These are phyloP conservation scores for Bassia scoparia DNA, from an alignment of 148 eudicot genomes.

Conservation along the genomic window DNA sequence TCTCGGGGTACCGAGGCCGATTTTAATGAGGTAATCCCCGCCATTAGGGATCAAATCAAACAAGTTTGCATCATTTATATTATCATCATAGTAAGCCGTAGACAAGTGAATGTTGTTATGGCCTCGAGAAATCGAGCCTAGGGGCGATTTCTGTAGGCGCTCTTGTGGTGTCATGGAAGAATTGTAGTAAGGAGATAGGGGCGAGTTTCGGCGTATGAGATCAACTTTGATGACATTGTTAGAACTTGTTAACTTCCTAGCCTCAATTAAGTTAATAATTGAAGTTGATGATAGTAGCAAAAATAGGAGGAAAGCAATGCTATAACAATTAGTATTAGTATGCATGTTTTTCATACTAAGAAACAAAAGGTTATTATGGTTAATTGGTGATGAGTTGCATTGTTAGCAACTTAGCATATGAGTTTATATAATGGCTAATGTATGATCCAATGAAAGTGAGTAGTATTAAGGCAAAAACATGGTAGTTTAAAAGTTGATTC, in stretches of 20 bases:
- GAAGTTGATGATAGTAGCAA: not conserved
- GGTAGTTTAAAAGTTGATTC: no score
- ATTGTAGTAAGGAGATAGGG: constrained; percentile 34
- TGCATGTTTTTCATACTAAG: not conserved
- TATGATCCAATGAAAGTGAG: no score
- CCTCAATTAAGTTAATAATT: not conserved
- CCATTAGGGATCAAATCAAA: not conserved
- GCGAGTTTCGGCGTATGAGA: constrained; percentile 39
- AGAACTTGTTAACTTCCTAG: not conserved
- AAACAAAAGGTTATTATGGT: no score
- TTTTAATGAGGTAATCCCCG: constrained; percentile 22
- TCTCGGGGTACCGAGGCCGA: constrained; percentile 31
- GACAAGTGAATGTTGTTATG: not conserved
- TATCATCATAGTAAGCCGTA: not conserved
- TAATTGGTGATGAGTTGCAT: no score
- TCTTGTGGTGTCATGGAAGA: constrained; percentile 24
- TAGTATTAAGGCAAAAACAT: no score
- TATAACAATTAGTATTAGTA: no score
- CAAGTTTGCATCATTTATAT: not conserved
- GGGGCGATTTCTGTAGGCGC: not conserved
- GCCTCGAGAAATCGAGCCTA: not conserved
- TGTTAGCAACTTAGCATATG: no score
- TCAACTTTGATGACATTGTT: constrained; percentile 21
- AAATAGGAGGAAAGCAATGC: not conserved
- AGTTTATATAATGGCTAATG: no score